phyloP scores from a whole-genome alignment of 2,329 filamentous ascomycete genomes.

The Fusarium sp. region DNA sequence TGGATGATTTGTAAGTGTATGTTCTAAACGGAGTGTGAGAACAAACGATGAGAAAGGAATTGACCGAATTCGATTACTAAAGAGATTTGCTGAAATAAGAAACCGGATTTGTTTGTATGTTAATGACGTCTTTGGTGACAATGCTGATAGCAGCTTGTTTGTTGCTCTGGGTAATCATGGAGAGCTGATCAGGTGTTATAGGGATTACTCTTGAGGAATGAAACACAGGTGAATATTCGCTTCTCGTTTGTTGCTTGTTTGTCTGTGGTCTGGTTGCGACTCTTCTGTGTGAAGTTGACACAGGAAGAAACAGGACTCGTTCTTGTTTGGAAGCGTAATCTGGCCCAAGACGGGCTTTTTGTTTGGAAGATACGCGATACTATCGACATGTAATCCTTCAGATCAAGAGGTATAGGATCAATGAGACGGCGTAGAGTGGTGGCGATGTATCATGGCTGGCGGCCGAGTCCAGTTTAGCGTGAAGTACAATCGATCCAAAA shows the following conservation, averaged over 20 bases:
- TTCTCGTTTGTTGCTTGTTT: not conserved
- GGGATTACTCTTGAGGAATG: not conserved
- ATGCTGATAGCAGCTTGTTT: not conserved
- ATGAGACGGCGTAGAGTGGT: no score
- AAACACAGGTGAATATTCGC: not conserved
- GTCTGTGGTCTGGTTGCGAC: not conserved
- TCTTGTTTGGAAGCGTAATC: not conserved
- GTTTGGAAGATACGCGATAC: not conserved
- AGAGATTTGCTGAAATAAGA: fast-evolving
- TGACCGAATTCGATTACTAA: not conserved
- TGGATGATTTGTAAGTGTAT: not conserved
- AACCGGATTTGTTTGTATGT: not conserved
- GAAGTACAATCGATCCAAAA: not conserved
- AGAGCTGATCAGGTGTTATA: not conserved
- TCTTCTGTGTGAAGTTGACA: no score
- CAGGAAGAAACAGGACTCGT: not conserved
- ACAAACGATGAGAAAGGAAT: not conserved
- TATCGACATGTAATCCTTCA: not conserved
- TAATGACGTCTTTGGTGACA: fast-evolving
- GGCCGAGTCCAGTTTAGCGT: not conserved
- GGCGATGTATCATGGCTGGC: not conserved
- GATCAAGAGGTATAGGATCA: not conserved
- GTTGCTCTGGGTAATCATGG: not conserved
- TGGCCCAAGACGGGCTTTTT: not conserved
- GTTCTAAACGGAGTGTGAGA: not conserved